Percentiles rank a stretch among this genome's conserved stretches.
Conservation (phyloP, 345 rosid species). For the Brassica nigra region DNA sequence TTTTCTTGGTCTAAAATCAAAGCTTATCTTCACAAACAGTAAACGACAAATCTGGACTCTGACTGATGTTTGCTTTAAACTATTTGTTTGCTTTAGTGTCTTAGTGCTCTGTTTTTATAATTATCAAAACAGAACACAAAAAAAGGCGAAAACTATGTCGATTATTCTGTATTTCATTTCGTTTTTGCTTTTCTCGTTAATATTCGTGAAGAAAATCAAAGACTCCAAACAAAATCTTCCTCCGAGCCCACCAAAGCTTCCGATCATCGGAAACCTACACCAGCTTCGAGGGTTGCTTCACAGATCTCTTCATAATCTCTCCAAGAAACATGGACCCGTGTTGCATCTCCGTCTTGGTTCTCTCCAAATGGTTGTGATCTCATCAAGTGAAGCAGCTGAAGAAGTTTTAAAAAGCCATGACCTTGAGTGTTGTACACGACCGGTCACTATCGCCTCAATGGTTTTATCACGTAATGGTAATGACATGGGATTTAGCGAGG, state of each 20-base stretch:
- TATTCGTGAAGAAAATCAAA: neutral
- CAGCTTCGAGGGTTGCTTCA: slow-evolving; percentile 31
- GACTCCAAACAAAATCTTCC: slow-evolving; percentile 4
- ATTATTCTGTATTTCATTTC: slow-evolving; percentile 8
- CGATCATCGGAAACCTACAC: slow-evolving; percentile 33
- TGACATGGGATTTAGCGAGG: slow-evolving; percentile 31
- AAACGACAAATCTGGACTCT: neutral
- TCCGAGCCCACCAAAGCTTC: slow-evolving; percentile 16
- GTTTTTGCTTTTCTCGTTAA: neutral
- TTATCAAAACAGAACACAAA: neutral
- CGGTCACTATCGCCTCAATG: slow-evolving; percentile 8
- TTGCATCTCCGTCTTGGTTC: slow-evolving; percentile 35
- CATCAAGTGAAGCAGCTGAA: slow-evolving; percentile 41
- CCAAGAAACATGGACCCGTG: slow-evolving; percentile 36
- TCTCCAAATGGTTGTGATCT: slow-evolving; percentile 14
- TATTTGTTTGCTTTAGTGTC: neutral
- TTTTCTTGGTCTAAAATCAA: too few relatives aligned
- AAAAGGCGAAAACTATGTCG: neutral
- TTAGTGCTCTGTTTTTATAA: neutral
- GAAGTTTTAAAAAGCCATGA: slow-evolving; percentile 38
- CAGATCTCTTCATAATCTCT: slow-evolving; percentile 33
- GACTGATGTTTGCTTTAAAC: neutral
- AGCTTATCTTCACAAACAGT: neutral
- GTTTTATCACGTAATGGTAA: slow-evolving; percentile 22
- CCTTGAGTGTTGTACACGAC: slow-evolving; percentile 37